Base-by-base conservation (phyloP, 2,329 filamentous ascomycete genomes). In the Colletotrichum gigasporum region DNA sequence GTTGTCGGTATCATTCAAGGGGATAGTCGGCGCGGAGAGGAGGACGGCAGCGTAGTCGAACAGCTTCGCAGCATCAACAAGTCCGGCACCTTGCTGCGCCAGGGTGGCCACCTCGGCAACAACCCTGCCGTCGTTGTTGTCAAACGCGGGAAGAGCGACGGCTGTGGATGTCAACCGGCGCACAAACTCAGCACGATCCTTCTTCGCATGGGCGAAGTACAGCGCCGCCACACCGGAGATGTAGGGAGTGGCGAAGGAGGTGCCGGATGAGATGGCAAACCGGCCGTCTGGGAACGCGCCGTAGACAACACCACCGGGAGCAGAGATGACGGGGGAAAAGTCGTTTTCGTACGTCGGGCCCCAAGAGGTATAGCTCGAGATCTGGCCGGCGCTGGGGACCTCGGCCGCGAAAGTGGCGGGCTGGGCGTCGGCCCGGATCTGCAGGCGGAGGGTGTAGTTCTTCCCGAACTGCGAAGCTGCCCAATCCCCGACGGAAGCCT, bases 271-370 rank as follows among this genome's bases (percentile, higher is more conserved):
- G 26, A 71, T 53, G 24, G 68, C 67, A 24, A 57, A 65, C 7
- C 22, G 20, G 14, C 63, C 66, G 3, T 67, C 59, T 0, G 66
- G 67, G 24, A 61, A 68, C 6, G 68, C 66, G 3, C 69, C 66
- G 50, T 69, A 71, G 0, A 71, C 65, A 5, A 48, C 53, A 1
- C 69, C 69, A 2, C 69, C 69, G 4, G 69, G 69, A 0, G 68
- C 69, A 1, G 63, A 57, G 22, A 70, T 54, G 1, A 60, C 55
- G 0, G 68, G 69, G 8, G 24, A 54, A 28, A 71, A 66, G 55
- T 69, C 67, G 18, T 70, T 69, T 35, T 71, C 69, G 51, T 69
- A 70, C 2, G 67, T 67, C 14, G 67, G 57, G 1, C 69, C 69
- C 69, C 69, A 71, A 0, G 69, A 70, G 2, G 69, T 54, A 30